phyloP scores from a whole-genome alignment of 2,329 filamentous ascomycete species.

The Fusarium sp. region DNA sequence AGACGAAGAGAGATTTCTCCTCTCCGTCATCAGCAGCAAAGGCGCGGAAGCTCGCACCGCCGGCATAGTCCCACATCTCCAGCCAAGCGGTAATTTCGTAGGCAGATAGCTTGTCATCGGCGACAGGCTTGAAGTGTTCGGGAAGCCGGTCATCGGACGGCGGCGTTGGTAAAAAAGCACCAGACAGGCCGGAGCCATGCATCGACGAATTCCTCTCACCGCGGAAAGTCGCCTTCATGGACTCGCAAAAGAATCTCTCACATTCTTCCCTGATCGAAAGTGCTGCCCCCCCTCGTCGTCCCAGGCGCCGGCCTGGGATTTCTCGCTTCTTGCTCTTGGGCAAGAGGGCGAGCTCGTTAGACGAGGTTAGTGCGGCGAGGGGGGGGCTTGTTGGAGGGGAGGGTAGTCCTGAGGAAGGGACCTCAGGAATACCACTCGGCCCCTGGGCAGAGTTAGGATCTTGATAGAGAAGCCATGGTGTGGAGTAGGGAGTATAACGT shows the following conservation, averaged over 20 bases:
- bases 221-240: constrained; percentile 92
- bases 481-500: constrained; percentile 51
- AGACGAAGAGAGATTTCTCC: constrained; percentile 85
- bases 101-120: constrained; percentile 48
- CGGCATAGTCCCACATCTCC: constrained; percentile 88
- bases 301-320: constrained; percentile 58
- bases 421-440: constrained; percentile 97
- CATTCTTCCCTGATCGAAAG: constrained; percentile 98
- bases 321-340: constrained; percentile 66
- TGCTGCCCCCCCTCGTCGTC: constrained; percentile 89
- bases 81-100: constrained; percentile 72
- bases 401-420: constrained; percentile 85
- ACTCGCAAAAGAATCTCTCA: constrained; percentile 99
- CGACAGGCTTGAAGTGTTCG: constrained; percentile 54
- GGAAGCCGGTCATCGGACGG: constrained; percentile 63
- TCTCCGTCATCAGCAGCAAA: constrained; percentile 80
- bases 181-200: constrained; percentile 88
- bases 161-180: constrained; percentile 72
- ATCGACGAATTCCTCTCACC: constrained; percentile 87
- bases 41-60: constrained; percentile 86
- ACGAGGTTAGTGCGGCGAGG: constrained; percentile 79
- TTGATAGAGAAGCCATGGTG: not conserved
- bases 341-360: constrained; percentile 75
- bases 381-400: constrained; percentile 90
- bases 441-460: constrained; percentile 62